phyloP scores from a whole-genome alignment of 2,329 filamentous ascomycete genomes.

The Chrysoporthe cubensis region DNA sequence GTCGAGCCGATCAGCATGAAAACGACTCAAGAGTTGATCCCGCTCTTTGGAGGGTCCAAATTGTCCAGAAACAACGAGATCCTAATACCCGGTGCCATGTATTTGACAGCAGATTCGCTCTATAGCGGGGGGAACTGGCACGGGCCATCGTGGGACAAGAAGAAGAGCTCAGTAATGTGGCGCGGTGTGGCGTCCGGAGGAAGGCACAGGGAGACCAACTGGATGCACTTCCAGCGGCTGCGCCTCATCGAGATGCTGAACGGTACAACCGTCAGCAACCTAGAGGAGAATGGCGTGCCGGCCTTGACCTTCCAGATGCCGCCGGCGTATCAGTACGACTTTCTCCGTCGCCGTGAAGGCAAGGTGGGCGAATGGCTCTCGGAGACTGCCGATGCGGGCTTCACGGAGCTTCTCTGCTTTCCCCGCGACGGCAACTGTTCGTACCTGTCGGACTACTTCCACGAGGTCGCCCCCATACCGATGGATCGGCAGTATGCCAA shows the following conservation, averaged over 20 bases:
- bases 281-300: conserved; percentile 47
- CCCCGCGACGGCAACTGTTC: conserved; percentile 41
- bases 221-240: conserved; percentile 72
- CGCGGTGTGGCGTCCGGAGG: conserved; percentile 69
- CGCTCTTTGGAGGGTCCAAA: conserved; percentile 63
- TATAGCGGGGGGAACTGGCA: conserved; percentile 61
- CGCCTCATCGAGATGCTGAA: conserved; percentile 73
- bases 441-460: conserved; percentile 44
- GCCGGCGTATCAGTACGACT: conserved; percentile 46
- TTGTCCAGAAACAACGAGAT: conserved; percentile 64
- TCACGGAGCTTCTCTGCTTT: conserved; percentile 47
- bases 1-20: conserved; percentile 54
- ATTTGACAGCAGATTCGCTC: conserved; percentile 58
- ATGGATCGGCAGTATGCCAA: conserved; percentile 56
- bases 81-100: conserved; percentile 65
- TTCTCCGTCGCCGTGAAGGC: conserved; percentile 39
- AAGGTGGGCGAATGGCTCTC: conserved; percentile 47
- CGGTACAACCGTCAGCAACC: conserved; percentile 55
- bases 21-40: conserved; percentile 56
- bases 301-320: conserved; percentile 56
- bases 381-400: conserved; percentile 48
- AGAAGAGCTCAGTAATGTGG: conserved; percentile 62
- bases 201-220: conserved; percentile 56
- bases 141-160: conserved; percentile 62
- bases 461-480: conserved; percentile 38